A percentile compares a stretch with the other conserved stretches of the same genome.
Evolutionary conservation across 352 stramenopile species (phyloP).

Genomic region (Globisporangium canariense): DNA sequence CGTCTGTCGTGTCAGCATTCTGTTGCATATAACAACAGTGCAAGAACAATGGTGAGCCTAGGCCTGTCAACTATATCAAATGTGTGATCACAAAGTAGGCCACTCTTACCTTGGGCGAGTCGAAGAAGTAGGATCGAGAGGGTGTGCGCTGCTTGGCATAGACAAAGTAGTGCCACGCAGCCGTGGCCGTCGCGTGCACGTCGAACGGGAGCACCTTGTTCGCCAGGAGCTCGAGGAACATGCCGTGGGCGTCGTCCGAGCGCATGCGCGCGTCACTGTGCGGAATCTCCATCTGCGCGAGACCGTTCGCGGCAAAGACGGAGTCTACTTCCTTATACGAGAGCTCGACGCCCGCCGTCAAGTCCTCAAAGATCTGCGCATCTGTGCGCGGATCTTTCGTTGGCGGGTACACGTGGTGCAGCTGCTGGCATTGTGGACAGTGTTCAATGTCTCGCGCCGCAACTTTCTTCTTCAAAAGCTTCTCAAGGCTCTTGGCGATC

Average conservation of each 20-base stretch:
- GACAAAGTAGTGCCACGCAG: conserved; percentile 40
- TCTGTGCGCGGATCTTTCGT: conserved; percentile 22
- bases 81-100: neutral
- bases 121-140: conserved; percentile 28
- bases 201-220: conserved; percentile 48
- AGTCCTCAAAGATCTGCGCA: conserved; percentile 29
- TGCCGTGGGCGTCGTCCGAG: conserved; percentile 9
- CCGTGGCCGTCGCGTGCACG: conserved; percentile 26
- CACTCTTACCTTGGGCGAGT: conserved; percentile 11
- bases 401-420: conserved; percentile 24
- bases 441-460: conserved; percentile 11
- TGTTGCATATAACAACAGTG: neutral
- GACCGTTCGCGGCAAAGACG: conserved; percentile 24
- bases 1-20: conserved; percentile 25
- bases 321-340: conserved; percentile 34
- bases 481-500: conserved; percentile 48
- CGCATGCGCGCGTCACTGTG: conserved; percentile 12
- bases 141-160: conserved; percentile 34
- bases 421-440: conserved; percentile 18
- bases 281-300: conserved; percentile 10
- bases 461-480: conserved; percentile 30
- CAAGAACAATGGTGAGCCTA: conserved; percentile 2
- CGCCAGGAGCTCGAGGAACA: conserved; percentile 32
- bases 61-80: neutral
- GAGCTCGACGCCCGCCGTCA: conserved; percentile 30